Evolutionary conservation across 106 monocot species (phyloP).

Genomic region (Platanthera zijinensis): DNA sequence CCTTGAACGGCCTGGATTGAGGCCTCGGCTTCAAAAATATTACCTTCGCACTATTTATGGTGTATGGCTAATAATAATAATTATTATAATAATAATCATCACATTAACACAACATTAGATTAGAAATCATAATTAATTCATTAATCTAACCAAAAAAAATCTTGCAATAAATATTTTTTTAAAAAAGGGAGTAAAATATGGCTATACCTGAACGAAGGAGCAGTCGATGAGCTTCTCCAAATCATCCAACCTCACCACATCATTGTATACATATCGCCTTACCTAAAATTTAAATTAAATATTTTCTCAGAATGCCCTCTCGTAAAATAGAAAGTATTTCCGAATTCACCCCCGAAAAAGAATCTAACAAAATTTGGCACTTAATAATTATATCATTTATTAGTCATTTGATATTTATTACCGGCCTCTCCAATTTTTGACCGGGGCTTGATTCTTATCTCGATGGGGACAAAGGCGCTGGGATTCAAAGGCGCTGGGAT

Average conservation of each 20-base stretch:
- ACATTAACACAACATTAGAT: not conserved
- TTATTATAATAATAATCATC: slow-evolving; percentile 1
- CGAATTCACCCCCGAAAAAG: not conserved
- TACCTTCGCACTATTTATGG: slow-evolving; percentile 93
- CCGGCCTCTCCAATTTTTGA: slow-evolving; percentile 5
- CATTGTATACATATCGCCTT: slow-evolving; percentile 79
- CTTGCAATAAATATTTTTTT: not conserved
- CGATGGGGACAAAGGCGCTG: not conserved
- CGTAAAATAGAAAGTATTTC: not conserved
- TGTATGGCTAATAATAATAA: slow-evolving; percentile 45
- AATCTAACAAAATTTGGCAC: not conserved
- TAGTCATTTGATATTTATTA: slow-evolving; percentile 9
- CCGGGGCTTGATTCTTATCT: slow-evolving; percentile 1
- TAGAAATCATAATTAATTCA: not conserved
- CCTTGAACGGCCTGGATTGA: slow-evolving; percentile 85
- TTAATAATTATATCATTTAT: slow-evolving; percentile 5
- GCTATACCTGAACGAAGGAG: slow-evolving; percentile 75
- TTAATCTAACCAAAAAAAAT: not conserved
- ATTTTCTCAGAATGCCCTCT: not conserved
- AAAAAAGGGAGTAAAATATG: no score
- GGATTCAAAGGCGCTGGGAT: not conserved
- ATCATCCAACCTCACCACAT: slow-evolving; percentile 81
- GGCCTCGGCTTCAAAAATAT: slow-evolving; percentile 88
- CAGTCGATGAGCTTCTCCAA: slow-evolving; percentile 87
- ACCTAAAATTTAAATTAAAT: slow-evolving; percentile 24